These are phyloP conservation scores for Colletotrichum camelliae DNA, from an alignment of 2,329 filamentous ascomycete species.

Conservation along the genomic window DNA sequence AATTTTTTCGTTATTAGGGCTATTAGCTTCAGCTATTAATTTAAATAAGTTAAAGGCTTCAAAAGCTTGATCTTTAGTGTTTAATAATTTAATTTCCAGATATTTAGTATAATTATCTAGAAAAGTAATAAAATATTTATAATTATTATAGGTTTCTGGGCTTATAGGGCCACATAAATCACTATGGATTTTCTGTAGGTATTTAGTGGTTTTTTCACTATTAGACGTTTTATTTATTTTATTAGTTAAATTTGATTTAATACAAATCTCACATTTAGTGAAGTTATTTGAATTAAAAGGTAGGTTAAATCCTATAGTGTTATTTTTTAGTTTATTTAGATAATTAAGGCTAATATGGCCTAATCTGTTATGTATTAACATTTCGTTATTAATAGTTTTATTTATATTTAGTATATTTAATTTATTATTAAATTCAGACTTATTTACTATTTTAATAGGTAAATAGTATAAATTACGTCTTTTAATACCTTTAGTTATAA, in stretches of 20 bases:
- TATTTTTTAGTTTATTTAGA: not conserved
- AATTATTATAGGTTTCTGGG: not conserved
- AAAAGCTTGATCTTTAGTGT: not conserved
- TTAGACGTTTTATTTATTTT: not conserved
- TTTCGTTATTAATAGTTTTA: not conserved
- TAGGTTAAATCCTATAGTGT: not conserved
- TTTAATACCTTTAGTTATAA: not conserved
- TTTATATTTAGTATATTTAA: not conserved
- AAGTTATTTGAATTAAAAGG: not conserved
- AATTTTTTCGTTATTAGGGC: not conserved
- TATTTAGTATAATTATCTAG: not conserved
- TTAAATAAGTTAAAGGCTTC: not conserved
- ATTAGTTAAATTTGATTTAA: not conserved
- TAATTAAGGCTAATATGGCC: not conserved
- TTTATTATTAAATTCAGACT: not conserved
- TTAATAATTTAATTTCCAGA: not conserved
- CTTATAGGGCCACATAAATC: not conserved
- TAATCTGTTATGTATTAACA: not conserved
- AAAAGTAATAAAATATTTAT: too few relatives aligned
- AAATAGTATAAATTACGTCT: not conserved
- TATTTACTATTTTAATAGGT: not conserved
- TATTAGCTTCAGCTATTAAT: not conserved
- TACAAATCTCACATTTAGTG: not conserved
- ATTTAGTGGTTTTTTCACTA: not conserved
- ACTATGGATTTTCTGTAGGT: not conserved